These are phyloP conservation scores for Talaromyces marneffei DNA, from an alignment of 2,329 filamentous ascomycete species.

Conservation along the genomic window DNA sequence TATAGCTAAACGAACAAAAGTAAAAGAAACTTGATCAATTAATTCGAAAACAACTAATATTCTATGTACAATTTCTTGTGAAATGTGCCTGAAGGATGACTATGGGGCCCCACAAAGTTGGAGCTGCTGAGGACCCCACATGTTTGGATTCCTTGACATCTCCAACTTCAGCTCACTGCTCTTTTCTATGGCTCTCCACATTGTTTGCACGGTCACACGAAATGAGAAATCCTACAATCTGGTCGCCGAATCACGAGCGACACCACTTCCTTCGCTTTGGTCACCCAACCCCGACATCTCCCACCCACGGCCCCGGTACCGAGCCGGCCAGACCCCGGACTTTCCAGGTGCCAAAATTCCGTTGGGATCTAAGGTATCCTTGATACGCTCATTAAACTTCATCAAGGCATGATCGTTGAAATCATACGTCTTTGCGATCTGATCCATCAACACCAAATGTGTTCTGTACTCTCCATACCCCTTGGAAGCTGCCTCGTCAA, in stretches of 20 bases:
- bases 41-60: not conserved
- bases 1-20: not conserved
- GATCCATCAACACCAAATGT: constrained; percentile 13
- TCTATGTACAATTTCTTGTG: not conserved
- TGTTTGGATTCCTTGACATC: not conserved
- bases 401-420: constrained; percentile 39
- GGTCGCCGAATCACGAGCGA: constrained; percentile 1
- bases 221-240: constrained; percentile 3
- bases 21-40: not conserved
- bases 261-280: constrained; percentile 4
- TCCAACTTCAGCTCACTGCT: not conserved
- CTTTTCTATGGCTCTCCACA: not conserved
- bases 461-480: constrained; percentile 15
- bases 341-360: constrained; percentile 45
- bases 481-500: constrained; percentile 8
- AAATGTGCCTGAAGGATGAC: not conserved
- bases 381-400: constrained; percentile 42
- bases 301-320: constrained; percentile 11
- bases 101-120: not conserved
- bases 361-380: constrained; percentile 45
- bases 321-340: constrained; percentile 40
- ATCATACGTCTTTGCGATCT: constrained; percentile 40
- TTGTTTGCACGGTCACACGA: too few species aligned
- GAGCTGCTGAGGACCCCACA: not conserved
- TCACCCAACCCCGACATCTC: constrained; percentile 6